phyloP scores from a whole-genome alignment of 2,329 filamentous ascomycete species.

The Magnaporthiopsis incrustans region DNA sequence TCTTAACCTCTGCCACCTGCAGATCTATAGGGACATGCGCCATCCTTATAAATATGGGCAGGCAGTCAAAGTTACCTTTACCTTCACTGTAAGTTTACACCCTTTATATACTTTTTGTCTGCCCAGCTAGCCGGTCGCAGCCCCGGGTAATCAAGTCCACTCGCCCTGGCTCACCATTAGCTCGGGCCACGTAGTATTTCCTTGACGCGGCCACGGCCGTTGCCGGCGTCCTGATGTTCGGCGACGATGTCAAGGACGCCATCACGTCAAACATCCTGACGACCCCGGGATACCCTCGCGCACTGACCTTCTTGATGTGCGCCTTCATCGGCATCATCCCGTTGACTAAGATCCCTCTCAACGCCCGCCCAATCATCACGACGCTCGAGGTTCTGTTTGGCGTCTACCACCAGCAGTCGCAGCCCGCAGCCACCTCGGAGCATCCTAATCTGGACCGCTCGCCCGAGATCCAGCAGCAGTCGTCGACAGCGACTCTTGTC shows the following conservation, averaged over 20 bases:
- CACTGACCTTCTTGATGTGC: slow-evolving; percentile 70
- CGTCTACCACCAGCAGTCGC: slow-evolving; percentile 41
- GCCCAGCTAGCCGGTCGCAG: not conserved
- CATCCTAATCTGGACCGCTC: not conserved
- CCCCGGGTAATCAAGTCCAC: not conserved
- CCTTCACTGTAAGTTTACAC: slow-evolving; percentile 22
- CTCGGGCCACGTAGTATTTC: slow-evolving; percentile 45
- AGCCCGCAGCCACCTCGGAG: not conserved
- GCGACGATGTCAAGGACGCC: slow-evolving; percentile 77
- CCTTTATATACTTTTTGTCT: not conserved
- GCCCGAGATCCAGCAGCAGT: slow-evolving; percentile 30
- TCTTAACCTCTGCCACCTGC: not conserved
- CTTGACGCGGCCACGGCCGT: slow-evolving; percentile 78
- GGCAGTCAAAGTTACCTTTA: slow-evolving; percentile 19
- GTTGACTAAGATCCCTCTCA: slow-evolving; percentile 88
- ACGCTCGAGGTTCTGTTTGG: slow-evolving; percentile 77
- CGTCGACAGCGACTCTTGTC: slow-evolving; percentile 29
- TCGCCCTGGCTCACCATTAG: not conserved
- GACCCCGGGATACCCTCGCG: slow-evolving; percentile 64
- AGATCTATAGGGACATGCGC: slow-evolving; percentile 56
- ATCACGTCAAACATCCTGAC: slow-evolving; percentile 84
- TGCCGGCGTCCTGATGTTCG: slow-evolving; percentile 89
- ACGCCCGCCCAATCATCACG: slow-evolving; percentile 77
- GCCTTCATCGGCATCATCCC: slow-evolving; percentile 88
- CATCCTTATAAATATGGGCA: slow-evolving; percentile 71